Evolutionary conservation across 176 grass and related monocot species (phyloP), one percentile per base, ranked within the genome.

Genomic region (Oropetium thomaeum): DNA sequence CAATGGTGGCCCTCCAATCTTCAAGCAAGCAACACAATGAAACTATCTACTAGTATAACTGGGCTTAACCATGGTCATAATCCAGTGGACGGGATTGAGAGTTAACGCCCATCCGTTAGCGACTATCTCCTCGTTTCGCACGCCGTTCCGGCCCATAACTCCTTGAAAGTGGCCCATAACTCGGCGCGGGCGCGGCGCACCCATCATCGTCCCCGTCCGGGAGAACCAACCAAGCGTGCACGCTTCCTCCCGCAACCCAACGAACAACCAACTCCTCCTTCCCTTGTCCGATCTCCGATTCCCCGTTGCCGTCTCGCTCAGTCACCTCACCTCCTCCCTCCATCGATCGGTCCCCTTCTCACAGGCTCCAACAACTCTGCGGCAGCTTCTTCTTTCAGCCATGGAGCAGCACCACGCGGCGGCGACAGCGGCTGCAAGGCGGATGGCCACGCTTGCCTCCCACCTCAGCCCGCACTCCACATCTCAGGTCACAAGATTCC

Each of bases 361-460:
- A 2, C n/a, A 6, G 38, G 7, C 1, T n/a, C 58, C n/a, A n/a
- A n/a, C 5, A 5, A 10, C 19, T 51, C 37, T 26, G 26, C 3
- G 17, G 17, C 47, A 7, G n/a, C 5, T 44, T 8, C n/a, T 47
- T 0, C 13, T 16, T 37, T 55, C 70, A 75, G 5, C 41, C 65
- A 92, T 90, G 83, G 75, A 87, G 63, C 74, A 65, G 20, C 73
- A 75, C 25, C 57, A 41, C 15, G 47, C 70, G 48, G 85, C 85
- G 17, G n/a, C n/a, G n/a, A n/a, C n/a, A n/a, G 71, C 76, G 15
- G 70, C 76, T 10, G 76, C 78, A 14, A 86, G 80, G 79, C 82
- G 89, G 52, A 88, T 96, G 74, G 87, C 82, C 0, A 71, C 71
- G 76, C 26, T 97, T 54, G 83, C 90, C 5, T 67, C 84, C 23